Evolutionary conservation across 768 basidiomycete species (phyloP).

Genomic region (Lepiota venenata): DNA sequence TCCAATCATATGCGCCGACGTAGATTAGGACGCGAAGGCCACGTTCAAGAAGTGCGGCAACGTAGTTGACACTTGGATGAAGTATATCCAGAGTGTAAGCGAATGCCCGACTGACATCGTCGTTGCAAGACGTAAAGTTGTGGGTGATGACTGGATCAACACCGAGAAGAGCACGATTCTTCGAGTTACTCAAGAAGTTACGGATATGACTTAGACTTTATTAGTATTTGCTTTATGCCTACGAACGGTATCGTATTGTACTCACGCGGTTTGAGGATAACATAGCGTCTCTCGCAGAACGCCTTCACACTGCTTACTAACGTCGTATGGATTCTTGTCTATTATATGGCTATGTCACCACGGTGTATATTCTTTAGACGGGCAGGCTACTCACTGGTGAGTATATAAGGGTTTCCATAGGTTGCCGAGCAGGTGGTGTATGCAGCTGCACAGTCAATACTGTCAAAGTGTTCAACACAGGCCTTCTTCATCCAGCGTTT

Average conservation of each 20-base stretch:
- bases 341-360: neutral
- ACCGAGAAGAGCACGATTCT: constrained; percentile 54
- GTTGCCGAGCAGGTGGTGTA: constrained; percentile 55
- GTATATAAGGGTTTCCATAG: constrained; percentile 38
- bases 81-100: constrained; percentile 35
- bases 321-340: constrained; percentile 65
- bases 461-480: constrained; percentile 64
- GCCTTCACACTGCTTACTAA: constrained; percentile 58
- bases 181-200: constrained; percentile 57
- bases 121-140: constrained; percentile 31
- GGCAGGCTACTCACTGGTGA: constrained; percentile 31
- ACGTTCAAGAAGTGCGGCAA: constrained; percentile 67
- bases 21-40: constrained; percentile 68
- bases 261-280: constrained; percentile 48
- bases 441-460: constrained; percentile 62
- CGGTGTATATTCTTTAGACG: neutral
- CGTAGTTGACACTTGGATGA: constrained; percentile 50
- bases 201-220: constrained; percentile 44
- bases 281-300: constrained; percentile 45
- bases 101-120: constrained; percentile 48
- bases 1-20: constrained; percentile 68
- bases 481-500: constrained; percentile 46
- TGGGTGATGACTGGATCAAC: constrained; percentile 44
- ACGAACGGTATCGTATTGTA: neutral
- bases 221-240: neutral